Evolutionary conservation across 2,329 filamentous ascomycete genomes (phyloP).

Genomic region (Colletotrichum lini): DNA sequence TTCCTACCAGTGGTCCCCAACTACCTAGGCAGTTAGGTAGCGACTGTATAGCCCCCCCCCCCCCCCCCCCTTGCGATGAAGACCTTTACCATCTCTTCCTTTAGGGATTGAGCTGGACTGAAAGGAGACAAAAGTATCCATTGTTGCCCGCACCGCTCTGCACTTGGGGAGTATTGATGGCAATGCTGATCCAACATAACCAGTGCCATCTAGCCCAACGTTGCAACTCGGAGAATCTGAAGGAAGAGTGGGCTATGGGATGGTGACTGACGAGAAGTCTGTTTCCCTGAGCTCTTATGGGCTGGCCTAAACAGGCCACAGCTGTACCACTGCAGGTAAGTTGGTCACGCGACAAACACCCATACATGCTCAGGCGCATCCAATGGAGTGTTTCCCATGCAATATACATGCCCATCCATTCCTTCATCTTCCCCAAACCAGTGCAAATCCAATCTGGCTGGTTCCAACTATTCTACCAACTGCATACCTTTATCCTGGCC

Average conservation of each 20-base stretch:
- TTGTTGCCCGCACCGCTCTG: constrained; percentile 19
- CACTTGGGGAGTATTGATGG: neutral
- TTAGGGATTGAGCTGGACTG: neutral
- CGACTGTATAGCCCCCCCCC: neutral
- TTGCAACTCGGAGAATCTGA: constrained; percentile 9
- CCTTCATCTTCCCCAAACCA: constrained; percentile 2
- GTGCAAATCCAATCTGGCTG: constrained; percentile 1
- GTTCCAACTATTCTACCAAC: constrained; percentile 26
- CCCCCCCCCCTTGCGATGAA: too few relatives aligned
- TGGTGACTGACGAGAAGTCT: constrained; percentile 22
- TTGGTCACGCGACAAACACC: constrained; percentile 40
- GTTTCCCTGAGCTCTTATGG: neutral
- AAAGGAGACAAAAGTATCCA: constrained; percentile 11
- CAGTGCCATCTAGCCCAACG: constrained; percentile 9
- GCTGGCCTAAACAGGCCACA: constrained; percentile 29
- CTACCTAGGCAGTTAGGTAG: too few relatives aligned
- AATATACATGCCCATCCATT: constrained; percentile 21
- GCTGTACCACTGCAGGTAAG: constrained; percentile 35
- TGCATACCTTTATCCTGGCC: constrained; percentile 2
- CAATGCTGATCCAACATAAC: neutral
- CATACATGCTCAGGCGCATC: constrained; percentile 16
- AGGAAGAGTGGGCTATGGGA: constrained; percentile 29
- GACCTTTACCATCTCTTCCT: neutral
- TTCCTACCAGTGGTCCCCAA: neutral
- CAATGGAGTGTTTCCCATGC: constrained; percentile 21